Conservation (phyloP, 1,284 basidiomycete genomes). For the Ustilago xerochloae region DNA sequence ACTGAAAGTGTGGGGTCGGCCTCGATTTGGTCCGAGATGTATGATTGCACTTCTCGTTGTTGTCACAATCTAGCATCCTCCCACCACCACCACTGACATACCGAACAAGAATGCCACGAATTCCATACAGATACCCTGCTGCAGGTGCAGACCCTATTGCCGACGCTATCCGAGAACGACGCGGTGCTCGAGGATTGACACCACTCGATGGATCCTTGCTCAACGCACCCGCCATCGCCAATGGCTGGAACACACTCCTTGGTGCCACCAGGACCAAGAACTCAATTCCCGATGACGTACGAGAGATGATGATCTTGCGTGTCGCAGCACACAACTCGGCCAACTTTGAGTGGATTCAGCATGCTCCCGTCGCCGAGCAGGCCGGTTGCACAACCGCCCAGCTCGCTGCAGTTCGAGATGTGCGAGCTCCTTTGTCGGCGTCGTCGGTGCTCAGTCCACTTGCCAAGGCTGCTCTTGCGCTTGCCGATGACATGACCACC, state of each 20-base stretch:
- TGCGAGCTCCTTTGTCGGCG: slow-evolving; percentile 33
- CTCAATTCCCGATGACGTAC: slow-evolving; percentile 69
- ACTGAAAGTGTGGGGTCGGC: slow-evolving; percentile 7
- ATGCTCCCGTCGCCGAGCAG: slow-evolving; percentile 67
- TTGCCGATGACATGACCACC: slow-evolving; percentile 69
- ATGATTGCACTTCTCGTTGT: background rate
- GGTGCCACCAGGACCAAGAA: slow-evolving; percentile 69
- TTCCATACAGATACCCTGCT: slow-evolving; percentile 67
- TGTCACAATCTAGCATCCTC: background rate
- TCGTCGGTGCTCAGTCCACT: slow-evolving; percentile 43
- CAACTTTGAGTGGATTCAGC: slow-evolving; percentile 70
- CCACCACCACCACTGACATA: background rate
- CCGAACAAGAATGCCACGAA: slow-evolving; percentile 57
- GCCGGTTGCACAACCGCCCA: slow-evolving; percentile 69
- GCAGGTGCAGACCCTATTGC: slow-evolving; percentile 67
- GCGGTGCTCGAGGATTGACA: slow-evolving; percentile 69
- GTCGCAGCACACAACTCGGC: slow-evolving; percentile 70
- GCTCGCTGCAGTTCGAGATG: slow-evolving; percentile 68
- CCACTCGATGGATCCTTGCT: slow-evolving; percentile 69
- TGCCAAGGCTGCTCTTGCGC: slow-evolving; percentile 66
- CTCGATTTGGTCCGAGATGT: background rate
- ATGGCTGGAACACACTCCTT: slow-evolving; percentile 70
- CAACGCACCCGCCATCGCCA: slow-evolving; percentile 66
- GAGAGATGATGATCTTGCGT: slow-evolving; percentile 70
- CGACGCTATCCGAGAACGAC: slow-evolving; percentile 69